Evolutionary conservation across 805 yeast genomes (phyloP).

Genomic region (Candida ulmi): DNA sequence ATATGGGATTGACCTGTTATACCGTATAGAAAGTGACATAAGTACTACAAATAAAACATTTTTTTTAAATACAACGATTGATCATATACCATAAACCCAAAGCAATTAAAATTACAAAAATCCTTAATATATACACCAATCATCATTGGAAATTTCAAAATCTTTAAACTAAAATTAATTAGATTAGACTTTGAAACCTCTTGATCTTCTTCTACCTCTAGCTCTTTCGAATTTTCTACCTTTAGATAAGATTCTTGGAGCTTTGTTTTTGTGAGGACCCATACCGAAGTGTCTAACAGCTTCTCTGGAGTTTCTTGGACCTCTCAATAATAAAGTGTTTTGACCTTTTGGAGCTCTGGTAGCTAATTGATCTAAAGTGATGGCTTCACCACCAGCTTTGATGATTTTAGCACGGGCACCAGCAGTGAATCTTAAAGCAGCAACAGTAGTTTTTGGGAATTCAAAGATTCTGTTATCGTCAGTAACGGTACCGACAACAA

Average conservation of each 20-base stretch:
- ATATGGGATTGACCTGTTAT: constrained; percentile 9
- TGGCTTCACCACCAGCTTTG: constrained; percentile 99
- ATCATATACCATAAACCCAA: constrained; percentile 15
- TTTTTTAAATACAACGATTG: constrained; percentile 12
- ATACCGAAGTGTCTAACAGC: constrained; percentile 99
- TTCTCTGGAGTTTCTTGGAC: constrained; percentile 98
- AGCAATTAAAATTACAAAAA: constrained; percentile 6
- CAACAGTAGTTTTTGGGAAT: constrained; percentile 96
- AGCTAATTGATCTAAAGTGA: constrained; percentile 99
- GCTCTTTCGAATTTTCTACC: constrained; percentile 99
- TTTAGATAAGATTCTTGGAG: constrained; percentile 94
- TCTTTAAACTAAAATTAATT: constrained; percentile 4
- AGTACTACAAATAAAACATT: constrained; percentile 2
- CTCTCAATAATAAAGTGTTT: constrained; percentile 97
- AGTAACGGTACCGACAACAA: constrained; percentile 98
- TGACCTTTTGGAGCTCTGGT: constrained; percentile 99
- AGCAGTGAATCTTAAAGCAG: constrained; percentile 99
- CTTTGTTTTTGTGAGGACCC: constrained; percentile 99
- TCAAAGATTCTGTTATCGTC: constrained; percentile 93
- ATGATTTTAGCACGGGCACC: constrained; percentile 96
- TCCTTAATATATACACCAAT: constrained; percentile 13
- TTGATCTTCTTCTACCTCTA: constrained; percentile 99
- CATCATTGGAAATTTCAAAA: constrained; percentile 8
- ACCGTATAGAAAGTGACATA: not conserved
- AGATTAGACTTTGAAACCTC: constrained; percentile 99